Evolutionary conservation across 2,329 filamentous ascomycete genomes (phyloP), one percentile per base, ranked within the genome.

Genomic region (Aspergillus uvarum): DNA sequence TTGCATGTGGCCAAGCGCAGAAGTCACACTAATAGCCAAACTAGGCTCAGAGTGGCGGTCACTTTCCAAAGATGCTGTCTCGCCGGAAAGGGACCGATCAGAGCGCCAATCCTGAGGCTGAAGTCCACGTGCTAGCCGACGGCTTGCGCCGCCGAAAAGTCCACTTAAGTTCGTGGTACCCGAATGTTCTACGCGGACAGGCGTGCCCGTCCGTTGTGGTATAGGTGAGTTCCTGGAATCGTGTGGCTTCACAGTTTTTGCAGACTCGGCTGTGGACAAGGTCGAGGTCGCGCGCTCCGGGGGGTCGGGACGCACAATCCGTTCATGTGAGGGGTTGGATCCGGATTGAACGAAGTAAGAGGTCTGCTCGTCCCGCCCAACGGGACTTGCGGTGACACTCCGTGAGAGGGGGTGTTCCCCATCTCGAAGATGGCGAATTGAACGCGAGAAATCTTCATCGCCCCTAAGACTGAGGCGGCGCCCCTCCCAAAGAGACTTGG

Each of bases 381-480:
- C 85, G 1, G 89, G 90, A 69, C 87, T 90, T 19, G 85, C 89
- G 38, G 85, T 87, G 52, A 90, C 83, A 71, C 89, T 93, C 66
- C 91, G 88, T 19, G 90, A 86, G 47, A 94, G 77, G 21, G 90
- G 90, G 72, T 94, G 90, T 56, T 91, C 89, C 52, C 83, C 81
- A 66, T 81, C 78, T 62, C 80, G 75, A 48, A 80, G 80, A 51
- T 78, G 73, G 61, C 81, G 81, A 47, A 85, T 71, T 5, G 80
- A 78, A 32, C 82, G 78, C 54, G 79, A 76, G n/a, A 85, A 77
- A 42, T 80, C 76, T 61, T 89, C 85, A 58, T 87, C 83, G 5
- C 58, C 58, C 53, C 82, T 80, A 51, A 89, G 69, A 68, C 86
- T 89, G 8, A 80, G 77, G 47, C 85, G 81, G 62, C 86, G 76